A percentile compares a stretch with the other conserved stretches of the same genome.
Evolutionary conservation across 2,329 filamentous ascomycete species (phyloP).

Genomic region (Dothidotthia symphoricarpi): DNA sequence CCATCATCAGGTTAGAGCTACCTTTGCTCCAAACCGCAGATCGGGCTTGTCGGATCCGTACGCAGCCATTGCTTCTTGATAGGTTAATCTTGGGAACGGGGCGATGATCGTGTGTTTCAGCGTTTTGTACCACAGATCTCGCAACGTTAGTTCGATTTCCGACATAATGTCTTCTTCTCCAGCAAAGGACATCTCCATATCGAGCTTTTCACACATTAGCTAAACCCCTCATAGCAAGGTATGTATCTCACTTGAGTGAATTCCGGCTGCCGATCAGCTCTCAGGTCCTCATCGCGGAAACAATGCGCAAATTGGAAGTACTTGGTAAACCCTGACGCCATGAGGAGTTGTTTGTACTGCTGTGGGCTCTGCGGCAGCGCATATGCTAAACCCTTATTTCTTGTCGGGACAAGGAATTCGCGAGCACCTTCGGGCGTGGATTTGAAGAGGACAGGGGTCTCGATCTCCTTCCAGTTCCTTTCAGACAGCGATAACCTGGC

Average conservation of each 20-base stretch:
- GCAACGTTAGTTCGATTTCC: constrained; percentile 55
- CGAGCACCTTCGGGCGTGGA: constrained; percentile 93
- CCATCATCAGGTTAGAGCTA: constrained; percentile 30
- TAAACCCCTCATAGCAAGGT: background rate
- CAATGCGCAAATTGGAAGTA: constrained; percentile 95
- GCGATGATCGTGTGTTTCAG: constrained; percentile 45
- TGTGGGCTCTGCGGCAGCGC: constrained; percentile 94
- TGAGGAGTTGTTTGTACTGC: constrained; percentile 97
- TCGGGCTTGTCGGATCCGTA: constrained; percentile 96
- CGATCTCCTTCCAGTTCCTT: constrained; percentile 70
- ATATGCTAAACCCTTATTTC: constrained; percentile 73
- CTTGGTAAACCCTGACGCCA: constrained; percentile 77
- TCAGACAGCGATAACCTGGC: constrained; percentile 55
- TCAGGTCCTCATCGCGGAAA: constrained; percentile 90
- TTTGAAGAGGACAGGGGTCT: constrained; percentile 94
- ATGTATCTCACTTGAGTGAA: constrained; percentile 72
- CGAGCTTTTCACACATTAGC: constrained; percentile 57
- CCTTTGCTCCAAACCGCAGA: constrained; percentile 67
- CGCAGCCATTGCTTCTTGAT: constrained; percentile 71
- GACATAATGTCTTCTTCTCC: constrained; percentile 68
- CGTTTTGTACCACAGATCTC: constrained; percentile 54
- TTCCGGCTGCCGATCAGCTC: constrained; percentile 91
- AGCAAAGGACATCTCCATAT: constrained; percentile 91
- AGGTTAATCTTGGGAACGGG: constrained; percentile 63
- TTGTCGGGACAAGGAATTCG: constrained; percentile 90